Conservation (phyloP, 176 grass and related monocot genomes). For the Oryza glaberrima region DNA sequence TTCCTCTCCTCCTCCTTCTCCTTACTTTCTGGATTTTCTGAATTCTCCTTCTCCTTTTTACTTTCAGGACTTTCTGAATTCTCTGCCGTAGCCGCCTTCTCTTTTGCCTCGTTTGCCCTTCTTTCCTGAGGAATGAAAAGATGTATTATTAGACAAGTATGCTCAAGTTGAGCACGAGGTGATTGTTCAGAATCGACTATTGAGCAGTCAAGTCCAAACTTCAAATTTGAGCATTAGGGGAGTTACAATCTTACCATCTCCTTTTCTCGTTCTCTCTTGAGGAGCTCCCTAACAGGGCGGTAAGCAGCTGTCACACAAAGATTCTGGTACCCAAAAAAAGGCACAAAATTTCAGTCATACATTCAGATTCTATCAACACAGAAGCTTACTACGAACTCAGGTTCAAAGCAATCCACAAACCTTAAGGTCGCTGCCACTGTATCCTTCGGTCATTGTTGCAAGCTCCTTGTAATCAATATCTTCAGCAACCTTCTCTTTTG, state of each 20-base stretch:
- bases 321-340: constrained; percentile 48
- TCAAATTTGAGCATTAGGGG: not conserved
- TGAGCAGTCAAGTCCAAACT: not conserved
- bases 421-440: constrained; percentile 98
- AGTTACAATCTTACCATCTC: constrained; percentile 58
- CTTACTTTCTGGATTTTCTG: constrained; percentile 19
- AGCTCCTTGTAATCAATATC: constrained; percentile 88
- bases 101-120: constrained; percentile 44
- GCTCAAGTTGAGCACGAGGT: not conserved
- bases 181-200: not conserved
- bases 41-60: not conserved
- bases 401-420: constrained; percentile 43
- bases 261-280: constrained; percentile 80
- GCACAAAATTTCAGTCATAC: not conserved
- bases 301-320: constrained; percentile 93
- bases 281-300: constrained; percentile 85
- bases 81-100: constrained; percentile 9
- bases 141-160: not conserved
- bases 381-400: not conserved
- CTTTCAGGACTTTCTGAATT: constrained; percentile 22
- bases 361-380: not conserved
- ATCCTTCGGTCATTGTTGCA: constrained; percentile 82
- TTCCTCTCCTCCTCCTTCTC: not conserved
- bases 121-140: constrained; percentile 45
- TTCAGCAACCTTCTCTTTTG: constrained; percentile 71